Conservation (phyloP, 495 filamentous ascomycete species). For the Trichoderma reesei region DNA sequence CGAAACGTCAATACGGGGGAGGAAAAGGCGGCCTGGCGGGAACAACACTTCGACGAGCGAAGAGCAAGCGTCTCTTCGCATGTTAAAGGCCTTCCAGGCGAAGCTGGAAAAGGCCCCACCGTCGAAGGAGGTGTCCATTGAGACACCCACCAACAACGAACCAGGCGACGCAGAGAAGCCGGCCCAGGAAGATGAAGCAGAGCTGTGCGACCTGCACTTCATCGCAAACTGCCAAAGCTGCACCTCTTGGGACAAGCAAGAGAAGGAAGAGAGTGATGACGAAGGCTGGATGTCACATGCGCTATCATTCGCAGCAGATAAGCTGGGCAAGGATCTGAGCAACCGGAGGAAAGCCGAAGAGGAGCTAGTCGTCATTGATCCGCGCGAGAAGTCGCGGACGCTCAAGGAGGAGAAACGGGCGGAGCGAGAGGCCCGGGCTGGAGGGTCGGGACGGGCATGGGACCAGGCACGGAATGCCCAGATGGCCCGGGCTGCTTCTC, state of each 20-base stretch:
- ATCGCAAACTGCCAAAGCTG: constrained; percentile 90
- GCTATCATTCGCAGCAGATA: constrained; percentile 80
- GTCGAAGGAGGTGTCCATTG: constrained; percentile 31
- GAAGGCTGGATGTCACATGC: constrained; percentile 59
- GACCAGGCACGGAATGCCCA: constrained; percentile 42
- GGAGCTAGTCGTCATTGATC: constrained; percentile 91
- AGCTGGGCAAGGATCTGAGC: constrained; percentile 79
- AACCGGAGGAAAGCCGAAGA: constrained; percentile 84
- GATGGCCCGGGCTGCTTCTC: constrained; percentile 29
- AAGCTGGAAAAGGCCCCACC: constrained; percentile 58
- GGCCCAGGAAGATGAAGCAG: constrained; percentile 56
- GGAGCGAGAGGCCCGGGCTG: constrained; percentile 38
- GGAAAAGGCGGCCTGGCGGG: constrained; percentile 59
- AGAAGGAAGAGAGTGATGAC: constrained; percentile 53
- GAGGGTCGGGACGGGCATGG: constrained; percentile 44
- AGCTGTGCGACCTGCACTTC: constrained; percentile 83
- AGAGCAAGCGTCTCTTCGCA: constrained; percentile 53
- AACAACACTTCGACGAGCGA: constrained; percentile 28
- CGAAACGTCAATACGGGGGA: constrained; percentile 63
- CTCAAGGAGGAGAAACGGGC: constrained; percentile 52
- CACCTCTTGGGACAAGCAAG: constrained; percentile 59
- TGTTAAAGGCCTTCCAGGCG: constrained; percentile 66
- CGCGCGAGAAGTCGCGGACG: constrained; percentile 70
- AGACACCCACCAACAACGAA: constrained; percentile 19
- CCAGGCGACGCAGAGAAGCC: constrained; percentile 22